Evolutionary conservation across 1,139 yeast genomes (phyloP).

Genomic region (Saccharomyces hybrid): DNA sequence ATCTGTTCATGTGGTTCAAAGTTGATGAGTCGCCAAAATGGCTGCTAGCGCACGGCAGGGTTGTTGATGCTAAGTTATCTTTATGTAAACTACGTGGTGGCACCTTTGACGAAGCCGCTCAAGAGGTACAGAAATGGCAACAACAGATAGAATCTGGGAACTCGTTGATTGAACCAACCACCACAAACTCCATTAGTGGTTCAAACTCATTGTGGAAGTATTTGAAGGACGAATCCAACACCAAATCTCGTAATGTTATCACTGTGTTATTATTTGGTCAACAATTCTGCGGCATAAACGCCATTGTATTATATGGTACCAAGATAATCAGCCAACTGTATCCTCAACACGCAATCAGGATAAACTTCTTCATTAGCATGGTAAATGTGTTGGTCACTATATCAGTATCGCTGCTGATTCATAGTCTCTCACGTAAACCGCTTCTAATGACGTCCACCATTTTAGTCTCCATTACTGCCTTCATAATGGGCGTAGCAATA

Average conservation of each 20-base stretch:
- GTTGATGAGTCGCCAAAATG: conserved; percentile 84
- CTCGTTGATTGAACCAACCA: background rate
- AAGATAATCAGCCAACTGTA: conserved; percentile 55
- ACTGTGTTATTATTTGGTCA: conserved; percentile 73
- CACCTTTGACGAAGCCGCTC: conserved; percentile 21
- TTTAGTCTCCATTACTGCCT: conserved; percentile 62
- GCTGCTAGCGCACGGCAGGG: conserved; percentile 41
- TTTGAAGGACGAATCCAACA: conserved; percentile 43
- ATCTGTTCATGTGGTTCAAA: conserved; percentile 41
- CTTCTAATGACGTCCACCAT: conserved; percentile 56
- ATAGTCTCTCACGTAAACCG: conserved; percentile 68
- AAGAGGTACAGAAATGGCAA: conserved; percentile 30
- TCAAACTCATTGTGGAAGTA: conserved; percentile 36
- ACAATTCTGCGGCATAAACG: conserved; percentile 87
- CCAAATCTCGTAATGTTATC: conserved; percentile 55
- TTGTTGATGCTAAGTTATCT: conserved; percentile 33
- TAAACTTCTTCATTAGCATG: conserved; percentile 67
- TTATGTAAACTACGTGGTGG: conserved; percentile 33
- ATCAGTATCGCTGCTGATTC: conserved; percentile 64
- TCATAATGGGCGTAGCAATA: conserved; percentile 61
- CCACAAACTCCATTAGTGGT: background rate
- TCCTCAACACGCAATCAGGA: conserved; percentile 62
- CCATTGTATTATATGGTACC: conserved; percentile 88
- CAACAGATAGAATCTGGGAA: conserved; percentile 1
- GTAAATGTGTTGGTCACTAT: conserved; percentile 69